These are phyloP conservation scores for Osmanthus fragrans DNA, from an alignment of 257 asterid species.

Conservation along the genomic window DNA sequence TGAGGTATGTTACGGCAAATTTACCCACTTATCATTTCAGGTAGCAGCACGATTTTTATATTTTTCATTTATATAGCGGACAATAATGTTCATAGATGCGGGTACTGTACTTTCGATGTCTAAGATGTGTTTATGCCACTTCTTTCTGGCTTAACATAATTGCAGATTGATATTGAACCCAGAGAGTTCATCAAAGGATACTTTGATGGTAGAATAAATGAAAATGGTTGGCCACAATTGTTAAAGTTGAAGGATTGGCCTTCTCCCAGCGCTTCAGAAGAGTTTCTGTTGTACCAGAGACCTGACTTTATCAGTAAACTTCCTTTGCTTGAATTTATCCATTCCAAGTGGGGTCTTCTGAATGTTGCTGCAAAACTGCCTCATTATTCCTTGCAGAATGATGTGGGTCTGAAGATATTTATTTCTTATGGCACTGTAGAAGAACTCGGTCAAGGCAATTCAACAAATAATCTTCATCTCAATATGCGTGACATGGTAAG, in stretches of 20 bases:
- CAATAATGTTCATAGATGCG: neutral
- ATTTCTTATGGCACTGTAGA: conserved; percentile 73
- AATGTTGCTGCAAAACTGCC: conserved; percentile 98
- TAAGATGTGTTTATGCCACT: conserved; percentile 21
- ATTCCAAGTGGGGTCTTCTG: conserved; percentile 98
- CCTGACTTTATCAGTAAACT: conserved; percentile 88
- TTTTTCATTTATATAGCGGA: conserved; percentile 1
- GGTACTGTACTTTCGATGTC: neutral
- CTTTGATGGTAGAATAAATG: conserved; percentile 72
- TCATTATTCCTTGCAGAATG: conserved; percentile 95
- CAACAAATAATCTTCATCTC: conserved; percentile 75
- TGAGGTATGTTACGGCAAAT: conserved; percentile 53
- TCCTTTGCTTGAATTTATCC: conserved; percentile 93
- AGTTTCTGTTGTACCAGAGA: conserved; percentile 87
- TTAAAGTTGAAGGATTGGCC: conserved; percentile 98
- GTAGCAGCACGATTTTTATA: neutral
- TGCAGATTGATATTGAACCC: conserved; percentile 74
- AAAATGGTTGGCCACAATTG: conserved; percentile 65
- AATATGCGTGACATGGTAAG: conserved; percentile 93
- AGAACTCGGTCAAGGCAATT: conserved; percentile 67
- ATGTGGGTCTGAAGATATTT: conserved; percentile 90
- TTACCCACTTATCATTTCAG: neutral
- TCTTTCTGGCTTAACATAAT: conserved; percentile 31
- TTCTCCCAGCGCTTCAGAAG: conserved; percentile 89
- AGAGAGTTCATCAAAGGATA: conserved; percentile 88